Conservation (phyloP, 2,329 filamentous ascomycete genomes). For the Zymoseptoria brevis region DNA sequence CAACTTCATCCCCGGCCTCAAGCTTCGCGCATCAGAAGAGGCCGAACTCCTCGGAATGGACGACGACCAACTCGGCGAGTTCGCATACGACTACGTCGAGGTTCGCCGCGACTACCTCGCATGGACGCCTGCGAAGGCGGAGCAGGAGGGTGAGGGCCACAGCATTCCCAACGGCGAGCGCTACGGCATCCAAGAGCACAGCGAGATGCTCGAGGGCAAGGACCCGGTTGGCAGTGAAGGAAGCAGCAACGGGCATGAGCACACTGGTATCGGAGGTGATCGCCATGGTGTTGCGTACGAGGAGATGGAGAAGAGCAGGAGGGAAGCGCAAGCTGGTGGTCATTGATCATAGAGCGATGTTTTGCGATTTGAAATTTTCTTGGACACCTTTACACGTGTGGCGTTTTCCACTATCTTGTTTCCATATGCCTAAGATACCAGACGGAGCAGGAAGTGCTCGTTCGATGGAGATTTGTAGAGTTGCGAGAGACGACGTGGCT, state of each 20-base stretch:
- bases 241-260: slow-evolving; percentile 33
- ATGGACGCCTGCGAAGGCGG: slow-evolving; percentile 68
- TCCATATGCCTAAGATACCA: background rate
- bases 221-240: slow-evolving; percentile 38
- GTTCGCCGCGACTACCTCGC: slow-evolving; percentile 80
- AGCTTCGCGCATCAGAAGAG: slow-evolving; percentile 72
- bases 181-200: slow-evolving; percentile 56
- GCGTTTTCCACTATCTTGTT: background rate
- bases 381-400: background rate
- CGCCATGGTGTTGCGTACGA: slow-evolving; percentile 46
- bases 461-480: background rate
- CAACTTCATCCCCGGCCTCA: slow-evolving; percentile 67
- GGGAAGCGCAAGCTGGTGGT: slow-evolving; percentile 10
- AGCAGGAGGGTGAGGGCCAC: slow-evolving; percentile 53
- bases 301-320: slow-evolving; percentile 29
- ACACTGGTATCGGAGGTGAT: slow-evolving; percentile 45
- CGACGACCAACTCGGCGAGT: slow-evolving; percentile 83
- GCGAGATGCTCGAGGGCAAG: slow-evolving; percentile 55
- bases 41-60: slow-evolving; percentile 83
- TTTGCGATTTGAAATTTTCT: background rate
- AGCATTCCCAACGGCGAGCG: slow-evolving; percentile 56
- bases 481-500: background rate
- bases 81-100: slow-evolving; percentile 85
- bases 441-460: background rate
- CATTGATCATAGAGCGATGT: slow-evolving; percentile 5